phyloP scores from a whole-genome alignment of 1,284 basidiomycete species.

The Limonomyces culmigenus region DNA sequence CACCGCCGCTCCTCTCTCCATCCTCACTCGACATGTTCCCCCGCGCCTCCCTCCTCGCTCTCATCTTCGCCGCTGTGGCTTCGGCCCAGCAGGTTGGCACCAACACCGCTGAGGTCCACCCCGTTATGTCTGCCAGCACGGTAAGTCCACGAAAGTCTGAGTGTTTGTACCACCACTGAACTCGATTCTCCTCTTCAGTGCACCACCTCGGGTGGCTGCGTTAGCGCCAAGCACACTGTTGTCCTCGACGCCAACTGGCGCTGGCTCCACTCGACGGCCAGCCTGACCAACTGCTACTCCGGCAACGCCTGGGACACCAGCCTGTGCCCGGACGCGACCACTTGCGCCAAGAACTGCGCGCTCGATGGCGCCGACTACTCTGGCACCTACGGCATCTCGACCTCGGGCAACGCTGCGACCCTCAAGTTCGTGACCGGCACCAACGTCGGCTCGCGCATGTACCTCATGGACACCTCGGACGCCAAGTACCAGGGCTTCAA shows the following conservation, averaged over 20 bases:
- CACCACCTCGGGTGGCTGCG: constrained; percentile 22
- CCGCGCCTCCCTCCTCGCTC: constrained; percentile 14
- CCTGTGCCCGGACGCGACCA: constrained; percentile 27
- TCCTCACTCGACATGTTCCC: constrained; percentile 15
- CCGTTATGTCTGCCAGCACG: constrained; percentile 19
- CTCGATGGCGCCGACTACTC: constrained; percentile 20
- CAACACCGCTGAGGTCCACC: constrained; percentile 21
- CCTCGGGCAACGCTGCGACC: constrained; percentile 17
- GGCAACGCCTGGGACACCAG: constrained; percentile 32
- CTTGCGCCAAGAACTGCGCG: constrained; percentile 21
- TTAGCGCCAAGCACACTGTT: constrained; percentile 15
- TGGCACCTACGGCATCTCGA: constrained; percentile 21
- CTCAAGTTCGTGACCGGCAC: constrained; percentile 32
- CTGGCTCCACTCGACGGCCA: constrained; percentile 25
- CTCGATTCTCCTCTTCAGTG: constrained; percentile 24
- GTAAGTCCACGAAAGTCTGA: too few species aligned
- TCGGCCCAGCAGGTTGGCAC: constrained; percentile 23
- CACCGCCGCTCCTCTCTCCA: too few species aligned
- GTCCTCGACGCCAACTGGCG: constrained; percentile 38
- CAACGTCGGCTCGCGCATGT: constrained; percentile 40
- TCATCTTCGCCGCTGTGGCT: constrained; percentile 16
- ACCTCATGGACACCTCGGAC: constrained; percentile 25
- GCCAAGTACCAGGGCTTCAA: constrained; percentile 33
- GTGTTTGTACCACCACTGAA: too few species aligned
- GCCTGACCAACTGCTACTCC: constrained; percentile 36